phyloP scores from a whole-genome alignment of 163 green algal genomes.

The Chlamydomonas reinhardtii region DNA sequence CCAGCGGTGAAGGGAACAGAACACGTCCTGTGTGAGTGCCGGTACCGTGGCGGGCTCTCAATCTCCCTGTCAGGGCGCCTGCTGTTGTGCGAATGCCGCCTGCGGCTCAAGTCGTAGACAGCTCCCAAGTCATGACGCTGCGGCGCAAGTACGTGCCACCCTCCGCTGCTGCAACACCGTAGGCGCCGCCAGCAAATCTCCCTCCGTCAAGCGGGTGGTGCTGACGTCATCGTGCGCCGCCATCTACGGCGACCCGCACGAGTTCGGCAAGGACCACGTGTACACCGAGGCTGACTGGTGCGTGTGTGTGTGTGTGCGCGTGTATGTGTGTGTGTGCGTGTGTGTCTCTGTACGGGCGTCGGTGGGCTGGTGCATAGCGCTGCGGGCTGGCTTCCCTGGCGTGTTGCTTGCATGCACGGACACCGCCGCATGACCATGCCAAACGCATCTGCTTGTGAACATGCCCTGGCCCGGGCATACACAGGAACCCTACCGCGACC shows the following conservation, averaged over 20 bases:
- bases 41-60: no score
- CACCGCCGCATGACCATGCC: no score
- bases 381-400: no score
- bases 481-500: not conserved
- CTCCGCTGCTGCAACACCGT: not conserved
- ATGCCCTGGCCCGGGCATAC: no score
- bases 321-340: no score
- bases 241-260: constrained; percentile 52
- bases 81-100: not conserved
- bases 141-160: not conserved
- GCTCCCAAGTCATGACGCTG: no score
- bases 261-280: constrained; percentile 48
- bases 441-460: no score
- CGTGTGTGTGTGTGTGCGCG: no score
- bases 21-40: constrained; percentile 54
- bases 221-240: constrained; percentile 58
- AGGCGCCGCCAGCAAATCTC: constrained; percentile 40
- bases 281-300: constrained; percentile 63
- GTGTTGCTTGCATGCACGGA: no score
- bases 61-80: not conserved
- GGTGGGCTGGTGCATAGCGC: no score
- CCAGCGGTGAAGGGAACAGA: constrained; percentile 60
- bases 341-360: no score
- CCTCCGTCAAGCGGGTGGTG: constrained; percentile 57
- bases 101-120: no score